Percentiles rank a stretch among this genome's conserved stretches.
These are phyloP conservation scores for Fraxinus anomala DNA, from an alignment of 257 asterid genomes.

Conservation along the genomic window DNA sequence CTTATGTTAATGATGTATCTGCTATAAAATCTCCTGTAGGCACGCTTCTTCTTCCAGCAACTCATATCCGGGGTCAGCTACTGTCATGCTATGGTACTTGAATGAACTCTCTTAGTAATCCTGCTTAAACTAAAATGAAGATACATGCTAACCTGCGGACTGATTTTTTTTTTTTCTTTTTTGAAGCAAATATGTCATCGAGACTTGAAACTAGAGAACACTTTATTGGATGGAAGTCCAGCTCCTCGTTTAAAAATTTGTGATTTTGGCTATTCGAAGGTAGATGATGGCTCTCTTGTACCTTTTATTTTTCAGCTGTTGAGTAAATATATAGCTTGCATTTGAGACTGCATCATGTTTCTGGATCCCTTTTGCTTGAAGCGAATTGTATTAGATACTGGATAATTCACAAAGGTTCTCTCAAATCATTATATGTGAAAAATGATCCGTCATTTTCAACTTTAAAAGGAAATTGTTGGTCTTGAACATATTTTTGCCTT, in stretches of 20 bases:
- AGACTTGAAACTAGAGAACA: constrained; percentile 91
- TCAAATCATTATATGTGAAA: not conserved
- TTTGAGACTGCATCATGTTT: not conserved
- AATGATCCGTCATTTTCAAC: not conserved
- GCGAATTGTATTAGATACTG: not conserved
- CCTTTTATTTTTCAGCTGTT: not conserved
- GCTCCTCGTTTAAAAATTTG: constrained; percentile 95
- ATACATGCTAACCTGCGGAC: not conserved
- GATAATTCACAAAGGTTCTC: not conserved
- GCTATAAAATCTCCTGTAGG: constrained; percentile 43
- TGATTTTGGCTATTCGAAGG: constrained; percentile 99
- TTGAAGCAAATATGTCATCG: constrained; percentile 97
- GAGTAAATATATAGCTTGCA: not conserved
- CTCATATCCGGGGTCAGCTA: constrained; percentile 98
- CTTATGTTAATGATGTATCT: constrained; percentile 22
- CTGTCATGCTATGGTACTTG: constrained; percentile 89
- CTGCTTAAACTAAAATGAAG: not conserved
- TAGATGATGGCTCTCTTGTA: constrained; percentile 24
- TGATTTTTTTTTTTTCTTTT: constrained; percentile 8
- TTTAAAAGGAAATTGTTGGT: not conserved
- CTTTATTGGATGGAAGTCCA: constrained; percentile 90
- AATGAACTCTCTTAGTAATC: constrained; percentile 7
- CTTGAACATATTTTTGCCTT: not conserved
- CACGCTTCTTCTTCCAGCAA: constrained; percentile 96
- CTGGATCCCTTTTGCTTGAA: constrained; percentile 1